Conservation (phyloP, 1,284 basidiomycete genomes). For the Rhodotorula sp. region DNA sequence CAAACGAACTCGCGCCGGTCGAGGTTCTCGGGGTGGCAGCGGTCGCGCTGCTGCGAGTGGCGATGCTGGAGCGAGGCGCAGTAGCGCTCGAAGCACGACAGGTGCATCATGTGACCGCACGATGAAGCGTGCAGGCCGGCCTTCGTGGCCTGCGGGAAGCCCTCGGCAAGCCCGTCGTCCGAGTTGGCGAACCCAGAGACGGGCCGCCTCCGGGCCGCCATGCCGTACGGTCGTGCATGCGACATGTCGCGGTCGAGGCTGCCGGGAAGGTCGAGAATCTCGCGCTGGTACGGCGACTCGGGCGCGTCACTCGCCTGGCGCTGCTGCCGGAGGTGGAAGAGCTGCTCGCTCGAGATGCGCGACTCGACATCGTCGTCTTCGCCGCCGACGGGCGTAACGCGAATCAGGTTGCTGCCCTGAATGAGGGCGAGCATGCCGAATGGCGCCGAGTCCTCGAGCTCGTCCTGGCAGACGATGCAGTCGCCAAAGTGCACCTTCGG, state of each 20-base stretch:
- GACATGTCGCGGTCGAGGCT: slow-evolving; percentile 64
- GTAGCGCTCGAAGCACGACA: slow-evolving; percentile 90
- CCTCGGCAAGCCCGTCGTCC: slow-evolving; percentile 60
- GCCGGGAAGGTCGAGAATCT: slow-evolving; percentile 66
- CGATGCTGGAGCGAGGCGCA: slow-evolving; percentile 81
- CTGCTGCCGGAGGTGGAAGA: slow-evolving; percentile 76
- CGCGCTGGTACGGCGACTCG: slow-evolving; percentile 68
- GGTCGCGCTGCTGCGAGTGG: slow-evolving; percentile 83
- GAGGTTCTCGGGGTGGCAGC: slow-evolving; percentile 93
- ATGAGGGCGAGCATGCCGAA: slow-evolving; percentile 90
- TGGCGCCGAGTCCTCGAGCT: slow-evolving; percentile 68
- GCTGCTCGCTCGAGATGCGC: slow-evolving; percentile 75
- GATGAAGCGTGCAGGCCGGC: slow-evolving; percentile 87
- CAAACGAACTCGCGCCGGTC: slow-evolving; percentile 93
- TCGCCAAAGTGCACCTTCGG: slow-evolving; percentile 64
- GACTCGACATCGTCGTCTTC: background rate
- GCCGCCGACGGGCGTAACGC: slow-evolving; percentile 70
- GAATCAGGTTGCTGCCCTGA: slow-evolving; percentile 83
- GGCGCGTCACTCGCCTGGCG: slow-evolving; percentile 47
- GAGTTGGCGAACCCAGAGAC: slow-evolving; percentile 43
- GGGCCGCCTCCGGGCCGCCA: slow-evolving; percentile 25
- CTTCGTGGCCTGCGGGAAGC: slow-evolving; percentile 70
- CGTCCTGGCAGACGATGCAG: slow-evolving; percentile 98
- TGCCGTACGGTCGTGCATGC: slow-evolving; percentile 37
- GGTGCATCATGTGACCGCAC: slow-evolving; percentile 97